These are phyloP conservation scores for Dryadomyces quercus-mongolicae DNA, from an alignment of 2,329 filamentous ascomycete species.

Conservation along the genomic window DNA sequence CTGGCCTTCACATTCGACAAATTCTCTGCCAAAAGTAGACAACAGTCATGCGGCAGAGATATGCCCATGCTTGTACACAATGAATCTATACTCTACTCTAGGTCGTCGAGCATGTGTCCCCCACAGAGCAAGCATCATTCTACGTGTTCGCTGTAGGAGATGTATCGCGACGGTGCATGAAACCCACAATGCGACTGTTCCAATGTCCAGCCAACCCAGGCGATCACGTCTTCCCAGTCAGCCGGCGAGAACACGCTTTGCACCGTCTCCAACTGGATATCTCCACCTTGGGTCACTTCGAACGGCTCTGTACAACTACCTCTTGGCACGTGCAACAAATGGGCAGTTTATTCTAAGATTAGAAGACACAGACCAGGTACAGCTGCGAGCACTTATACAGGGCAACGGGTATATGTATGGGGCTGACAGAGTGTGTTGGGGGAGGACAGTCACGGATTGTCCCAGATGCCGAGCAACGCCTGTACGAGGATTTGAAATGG, in stretches of 20 bases:
- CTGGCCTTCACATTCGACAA: too few relatives aligned
- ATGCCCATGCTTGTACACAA: neutral
- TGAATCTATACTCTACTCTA: neutral
- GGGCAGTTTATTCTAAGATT: constrained; percentile 86
- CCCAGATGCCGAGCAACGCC: constrained; percentile 60
- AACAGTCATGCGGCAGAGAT: neutral
- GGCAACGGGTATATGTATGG: neutral
- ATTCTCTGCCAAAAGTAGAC: too few relatives aligned
- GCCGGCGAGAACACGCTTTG: constrained; percentile 74
- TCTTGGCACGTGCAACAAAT: constrained; percentile 76
- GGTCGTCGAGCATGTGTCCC: neutral
- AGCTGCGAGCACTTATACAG: neutral
- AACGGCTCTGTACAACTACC: constrained; percentile 90
- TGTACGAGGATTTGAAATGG: constrained; percentile 78
- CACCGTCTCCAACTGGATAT: constrained; percentile 89
- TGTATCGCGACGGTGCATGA: neutral
- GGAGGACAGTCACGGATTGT: constrained; percentile 61
- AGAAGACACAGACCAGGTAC: constrained; percentile 88
- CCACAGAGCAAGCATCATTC: neutral
- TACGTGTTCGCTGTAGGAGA: neutral
- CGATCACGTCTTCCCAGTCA: constrained; percentile 24
- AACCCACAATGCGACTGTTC: neutral
- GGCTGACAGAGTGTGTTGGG: neutral
- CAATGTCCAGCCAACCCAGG: neutral
- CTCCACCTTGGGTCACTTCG: constrained; percentile 84